Conservation (phyloP, 2,329 filamentous ascomycete genomes). For the Phoma sp. region DNA sequence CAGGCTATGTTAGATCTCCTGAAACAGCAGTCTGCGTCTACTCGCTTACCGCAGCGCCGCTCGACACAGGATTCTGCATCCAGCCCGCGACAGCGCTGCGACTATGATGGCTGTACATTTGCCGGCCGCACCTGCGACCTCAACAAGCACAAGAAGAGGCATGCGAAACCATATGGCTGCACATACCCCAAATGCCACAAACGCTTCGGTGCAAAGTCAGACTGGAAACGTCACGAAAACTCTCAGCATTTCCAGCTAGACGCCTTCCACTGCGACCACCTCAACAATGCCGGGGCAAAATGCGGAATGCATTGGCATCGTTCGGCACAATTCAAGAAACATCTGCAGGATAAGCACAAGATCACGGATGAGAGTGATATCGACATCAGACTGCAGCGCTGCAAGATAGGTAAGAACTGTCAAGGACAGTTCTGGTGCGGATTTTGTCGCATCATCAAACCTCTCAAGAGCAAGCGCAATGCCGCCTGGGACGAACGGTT, state of each 20-base stretch:
- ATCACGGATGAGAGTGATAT: conserved; percentile 31
- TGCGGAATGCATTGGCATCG: conserved; percentile 68
- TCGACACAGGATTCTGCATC: conserved; percentile 17
- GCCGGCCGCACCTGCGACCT: conserved; percentile 44
- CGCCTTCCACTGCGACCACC: conserved; percentile 70
- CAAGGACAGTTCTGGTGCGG: conserved; percentile 83
- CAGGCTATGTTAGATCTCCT: conserved; percentile 36
- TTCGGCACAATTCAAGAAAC: conserved; percentile 64
- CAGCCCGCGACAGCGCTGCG: conserved; percentile 25
- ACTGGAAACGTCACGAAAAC: conserved; percentile 91
- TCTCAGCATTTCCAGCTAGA: conserved; percentile 76
- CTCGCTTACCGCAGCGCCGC: conserved; percentile 18
- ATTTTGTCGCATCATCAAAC: conserved; percentile 69
- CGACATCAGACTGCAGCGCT: conserved; percentile 56
- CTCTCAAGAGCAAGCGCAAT: conserved; percentile 56
- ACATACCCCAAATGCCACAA: conserved; percentile 74
- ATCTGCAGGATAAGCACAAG: conserved; percentile 63
- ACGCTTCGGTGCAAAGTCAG: conserved; percentile 87
- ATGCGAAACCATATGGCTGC: conserved; percentile 81
- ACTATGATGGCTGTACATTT: conserved; percentile 3
- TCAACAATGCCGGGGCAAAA: background rate
- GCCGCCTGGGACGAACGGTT: conserved; percentile 67
- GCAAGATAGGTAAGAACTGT: conserved; percentile 68
- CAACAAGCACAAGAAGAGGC: conserved; percentile 80
- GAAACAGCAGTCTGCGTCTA: conserved; percentile 23